phyloP scores from a whole-genome alignment of 352 stramenopile genomes.

The Globisporangium nagaii region DNA sequence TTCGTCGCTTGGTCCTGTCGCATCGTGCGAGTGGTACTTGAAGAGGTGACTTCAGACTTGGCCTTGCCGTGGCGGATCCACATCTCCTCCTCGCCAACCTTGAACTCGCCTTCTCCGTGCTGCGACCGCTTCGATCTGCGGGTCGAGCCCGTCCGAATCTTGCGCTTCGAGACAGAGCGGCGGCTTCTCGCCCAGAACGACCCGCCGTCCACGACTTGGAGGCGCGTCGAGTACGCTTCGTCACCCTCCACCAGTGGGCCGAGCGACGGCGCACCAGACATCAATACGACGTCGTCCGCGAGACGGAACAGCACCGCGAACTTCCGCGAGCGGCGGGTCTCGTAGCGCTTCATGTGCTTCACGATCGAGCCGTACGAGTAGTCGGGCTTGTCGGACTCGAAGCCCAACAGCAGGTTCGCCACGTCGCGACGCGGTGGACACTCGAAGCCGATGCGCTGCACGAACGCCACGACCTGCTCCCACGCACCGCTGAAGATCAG shows the following conservation, averaged over 20 bases:
- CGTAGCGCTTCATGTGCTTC: constrained; percentile 7
- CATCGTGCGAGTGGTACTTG: background rate
- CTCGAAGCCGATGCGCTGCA: constrained; percentile 23
- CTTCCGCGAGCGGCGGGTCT: background rate
- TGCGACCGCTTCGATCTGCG: constrained; percentile 1
- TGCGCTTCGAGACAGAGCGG: constrained; percentile 10
- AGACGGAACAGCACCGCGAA: constrained; percentile 22
- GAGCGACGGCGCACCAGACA: constrained; percentile 15
- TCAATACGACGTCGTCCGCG: constrained; percentile 29
- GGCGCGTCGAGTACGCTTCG: constrained; percentile 13
- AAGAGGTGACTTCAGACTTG: background rate
- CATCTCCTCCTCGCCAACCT: background rate
- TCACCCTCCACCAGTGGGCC: background rate
- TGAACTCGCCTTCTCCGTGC: background rate
- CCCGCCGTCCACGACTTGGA: constrained; percentile 18
- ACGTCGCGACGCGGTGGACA: constrained; percentile 27
- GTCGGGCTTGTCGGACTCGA: constrained; percentile 12
- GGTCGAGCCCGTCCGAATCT: constrained; percentile 16
- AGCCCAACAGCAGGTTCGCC: constrained; percentile 15
- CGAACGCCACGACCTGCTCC: constrained; percentile 22
- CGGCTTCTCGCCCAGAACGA: constrained; percentile 11
- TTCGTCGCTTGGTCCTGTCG: background rate
- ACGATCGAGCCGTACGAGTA: constrained; percentile 13
- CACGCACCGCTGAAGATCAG: constrained; percentile 26
- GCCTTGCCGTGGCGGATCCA: constrained; percentile 1